Conservation (phyloP, 331 rosid genomes). For the Quercus lobata region DNA sequence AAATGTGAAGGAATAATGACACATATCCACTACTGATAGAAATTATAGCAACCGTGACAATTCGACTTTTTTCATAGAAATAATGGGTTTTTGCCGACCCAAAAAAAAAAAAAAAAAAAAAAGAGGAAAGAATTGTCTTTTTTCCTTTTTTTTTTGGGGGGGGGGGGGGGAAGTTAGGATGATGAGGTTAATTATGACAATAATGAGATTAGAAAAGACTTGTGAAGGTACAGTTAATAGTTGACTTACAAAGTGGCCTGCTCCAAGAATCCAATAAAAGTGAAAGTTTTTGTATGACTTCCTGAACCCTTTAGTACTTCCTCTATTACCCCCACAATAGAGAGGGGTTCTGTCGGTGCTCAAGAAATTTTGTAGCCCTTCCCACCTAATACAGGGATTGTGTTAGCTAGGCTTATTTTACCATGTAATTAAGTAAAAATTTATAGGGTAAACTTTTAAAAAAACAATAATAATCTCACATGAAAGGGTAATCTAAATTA, state of each 20-base stretch:
- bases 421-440: too few relatives aligned
- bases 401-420: not conserved
- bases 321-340: slow-evolving; percentile 38
- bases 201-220: not conserved
- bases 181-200: not conserved
- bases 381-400: slow-evolving; percentile 46
- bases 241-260: slow-evolving; percentile 94
- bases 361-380: slow-evolving; percentile 57
- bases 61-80: not conserved
- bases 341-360: slow-evolving; percentile 50
- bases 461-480: too few relatives aligned
- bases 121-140: too few relatives aligned
- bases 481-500: too few relatives aligned
- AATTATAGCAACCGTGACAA: not conserved
- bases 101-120: too few relatives aligned
- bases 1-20: too few relatives aligned
- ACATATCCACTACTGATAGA: not conserved
- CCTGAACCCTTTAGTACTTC: slow-evolving; percentile 55
- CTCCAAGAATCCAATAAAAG: slow-evolving; percentile 95
- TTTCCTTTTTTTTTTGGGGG: not conserved
- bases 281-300: slow-evolving; percentile 64
- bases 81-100: not conserved
- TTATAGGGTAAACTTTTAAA: too few relatives aligned
- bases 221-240: not conserved
- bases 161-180: not conserved